phyloP scores from a whole-genome alignment of 139 green algal genomes.

The Chlamydomonas urium region DNA sequence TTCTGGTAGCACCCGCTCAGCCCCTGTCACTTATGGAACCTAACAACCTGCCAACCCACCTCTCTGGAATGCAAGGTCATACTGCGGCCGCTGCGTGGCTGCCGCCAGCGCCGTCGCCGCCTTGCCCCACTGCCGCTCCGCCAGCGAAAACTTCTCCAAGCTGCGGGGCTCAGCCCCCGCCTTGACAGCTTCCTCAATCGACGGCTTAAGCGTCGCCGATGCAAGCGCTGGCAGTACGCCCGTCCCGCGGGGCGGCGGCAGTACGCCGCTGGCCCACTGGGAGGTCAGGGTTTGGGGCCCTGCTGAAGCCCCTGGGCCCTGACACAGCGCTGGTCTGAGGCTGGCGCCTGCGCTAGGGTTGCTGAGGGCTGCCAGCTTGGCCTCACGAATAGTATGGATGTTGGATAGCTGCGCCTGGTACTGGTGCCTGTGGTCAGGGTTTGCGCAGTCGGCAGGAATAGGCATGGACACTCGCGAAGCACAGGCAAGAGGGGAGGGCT shows the following conservation, averaged over 20 bases:
- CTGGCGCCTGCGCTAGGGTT: not conserved
- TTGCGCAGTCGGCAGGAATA: too few relatives aligned
- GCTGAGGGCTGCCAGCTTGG: constrained; percentile 3
- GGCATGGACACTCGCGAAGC: too few relatives aligned
- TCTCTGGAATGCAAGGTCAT: constrained; percentile 31
- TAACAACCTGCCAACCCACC: constrained; percentile 17
- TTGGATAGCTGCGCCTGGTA: constrained; percentile 31
- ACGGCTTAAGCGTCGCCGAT: too few relatives aligned
- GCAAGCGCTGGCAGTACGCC: too few relatives aligned
- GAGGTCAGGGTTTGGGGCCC: too few relatives aligned
- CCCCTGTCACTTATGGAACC: too few relatives aligned
- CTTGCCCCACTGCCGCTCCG: constrained; percentile 20
- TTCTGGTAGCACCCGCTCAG: too few relatives aligned
- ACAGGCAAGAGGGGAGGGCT: too few relatives aligned
- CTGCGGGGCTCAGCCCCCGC: constrained; percentile 5
- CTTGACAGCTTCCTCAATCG: constrained; percentile 15
- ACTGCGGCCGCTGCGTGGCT: not conserved
- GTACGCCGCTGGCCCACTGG: too few relatives aligned
- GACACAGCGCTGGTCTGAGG: too few relatives aligned
- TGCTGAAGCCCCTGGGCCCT: too few relatives aligned
- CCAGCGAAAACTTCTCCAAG: constrained; percentile 19
- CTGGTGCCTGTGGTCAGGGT: constrained; percentile 7
- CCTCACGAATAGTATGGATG: constrained; percentile 20
- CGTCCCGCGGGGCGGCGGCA: too few relatives aligned
- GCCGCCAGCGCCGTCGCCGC: constrained; percentile 12